Evolutionary conservation across 1,284 basidiomycete genomes (phyloP).

Genomic region (Ceratobasidium papillatum): DNA sequence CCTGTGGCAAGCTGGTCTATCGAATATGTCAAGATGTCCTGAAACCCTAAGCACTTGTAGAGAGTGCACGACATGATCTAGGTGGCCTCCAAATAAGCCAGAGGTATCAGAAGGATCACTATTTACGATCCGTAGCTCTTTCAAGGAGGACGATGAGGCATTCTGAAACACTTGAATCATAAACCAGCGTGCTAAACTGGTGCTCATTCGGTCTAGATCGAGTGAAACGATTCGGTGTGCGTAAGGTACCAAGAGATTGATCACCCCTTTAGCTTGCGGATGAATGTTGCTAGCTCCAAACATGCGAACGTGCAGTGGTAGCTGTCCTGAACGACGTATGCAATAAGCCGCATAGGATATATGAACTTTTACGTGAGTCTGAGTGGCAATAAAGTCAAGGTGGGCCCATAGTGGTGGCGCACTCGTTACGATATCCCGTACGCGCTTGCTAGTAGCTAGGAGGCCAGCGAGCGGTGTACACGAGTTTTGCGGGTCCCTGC

Average conservation of each 20-base stretch:
- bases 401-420: not conserved
- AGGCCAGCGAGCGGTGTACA: not conserved
- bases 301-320: not conserved
- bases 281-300: not conserved
- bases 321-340: not conserved
- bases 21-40: not conserved
- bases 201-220: not conserved
- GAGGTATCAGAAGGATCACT: not conserved
- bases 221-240: not conserved
- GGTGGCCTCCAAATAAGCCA: not conserved
- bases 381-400: not conserved
- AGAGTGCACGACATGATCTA: not conserved
- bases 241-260: not conserved
- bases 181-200: not conserved
- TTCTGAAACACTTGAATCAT: not conserved
- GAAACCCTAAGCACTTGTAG: not conserved
- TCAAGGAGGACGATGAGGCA: not conserved
- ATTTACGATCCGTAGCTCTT: not conserved
- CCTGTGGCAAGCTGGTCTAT: not conserved
- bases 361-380: not conserved
- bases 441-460: not conserved
- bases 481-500: not conserved
- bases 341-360: not conserved
- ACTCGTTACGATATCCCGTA: not conserved
- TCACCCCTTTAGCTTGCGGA: not conserved